These are phyloP conservation scores for Podila epicladia DNA, from an alignment of 192 early-diverging fungal species.

Conservation along the genomic window DNA sequence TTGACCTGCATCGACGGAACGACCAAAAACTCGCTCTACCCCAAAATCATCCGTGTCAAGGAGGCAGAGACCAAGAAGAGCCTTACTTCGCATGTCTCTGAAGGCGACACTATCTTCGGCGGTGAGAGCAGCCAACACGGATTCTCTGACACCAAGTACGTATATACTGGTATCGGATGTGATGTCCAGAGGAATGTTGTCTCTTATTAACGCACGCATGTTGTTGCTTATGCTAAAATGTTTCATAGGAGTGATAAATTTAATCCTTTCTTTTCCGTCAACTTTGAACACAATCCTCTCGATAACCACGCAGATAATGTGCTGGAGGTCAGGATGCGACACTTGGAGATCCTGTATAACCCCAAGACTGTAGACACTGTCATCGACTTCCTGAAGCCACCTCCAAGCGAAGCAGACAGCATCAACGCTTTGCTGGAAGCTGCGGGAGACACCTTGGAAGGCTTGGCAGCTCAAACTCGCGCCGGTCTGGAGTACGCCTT, in stretches of 20 bases:
- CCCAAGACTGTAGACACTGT: slow-evolving; percentile 78
- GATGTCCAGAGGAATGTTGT: neutral
- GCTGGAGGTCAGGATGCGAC: slow-evolving; percentile 84
- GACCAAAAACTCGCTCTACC: slow-evolving; percentile 62
- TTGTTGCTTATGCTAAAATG: neutral
- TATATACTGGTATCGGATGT: no score
- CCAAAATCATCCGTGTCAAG: slow-evolving; percentile 65
- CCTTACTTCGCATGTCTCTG: slow-evolving; percentile 49
- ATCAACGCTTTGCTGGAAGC: slow-evolving; percentile 71
- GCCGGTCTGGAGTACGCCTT: slow-evolving; percentile 86
- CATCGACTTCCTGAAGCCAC: slow-evolving; percentile 85
- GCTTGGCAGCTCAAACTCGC: slow-evolving; percentile 87
- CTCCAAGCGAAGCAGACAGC: slow-evolving; percentile 77
- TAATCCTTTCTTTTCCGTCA: slow-evolving; percentile 76
- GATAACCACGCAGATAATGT: slow-evolving; percentile 90
- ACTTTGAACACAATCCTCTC: slow-evolving; percentile 90
- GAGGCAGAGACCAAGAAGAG: slow-evolving; percentile 53
- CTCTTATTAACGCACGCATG: no score
- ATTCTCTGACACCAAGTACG: slow-evolving; percentile 18
- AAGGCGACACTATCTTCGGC: slow-evolving; percentile 47
- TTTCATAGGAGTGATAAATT: slow-evolving; percentile 5
- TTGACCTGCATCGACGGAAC: slow-evolving; percentile 72
- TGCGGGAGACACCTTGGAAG: slow-evolving; percentile 88
- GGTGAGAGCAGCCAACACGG: slow-evolving; percentile 28
- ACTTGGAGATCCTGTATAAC: slow-evolving; percentile 92